phyloP scores from a whole-genome alignment of 2,329 filamentous ascomycete genomes.

The Xylariaceae sp. region DNA sequence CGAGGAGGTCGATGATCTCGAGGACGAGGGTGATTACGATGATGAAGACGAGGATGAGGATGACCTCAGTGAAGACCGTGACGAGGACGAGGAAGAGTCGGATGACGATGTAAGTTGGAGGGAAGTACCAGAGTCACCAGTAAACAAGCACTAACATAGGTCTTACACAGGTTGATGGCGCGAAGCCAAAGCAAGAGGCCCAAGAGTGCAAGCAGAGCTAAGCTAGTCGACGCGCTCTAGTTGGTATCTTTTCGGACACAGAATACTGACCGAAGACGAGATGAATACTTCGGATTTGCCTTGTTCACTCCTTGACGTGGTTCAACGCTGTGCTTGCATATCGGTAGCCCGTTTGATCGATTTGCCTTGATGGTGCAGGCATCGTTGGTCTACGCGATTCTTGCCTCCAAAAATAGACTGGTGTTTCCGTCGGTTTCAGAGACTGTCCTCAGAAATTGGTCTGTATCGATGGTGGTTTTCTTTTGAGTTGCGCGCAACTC shows the following conservation, averaged over 20 bases:
- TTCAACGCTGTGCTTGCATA: not conserved
- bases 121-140: not conserved
- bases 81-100: slow-evolving; percentile 77
- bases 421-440: slow-evolving; percentile 30
- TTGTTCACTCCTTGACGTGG: slow-evolving; percentile 8
- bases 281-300: slow-evolving; percentile 10
- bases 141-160: slow-evolving; percentile 23
- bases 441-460: slow-evolving; percentile 33
- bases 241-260: slow-evolving; percentile 10
- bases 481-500: slow-evolving; percentile 27
- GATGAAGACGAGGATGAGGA: slow-evolving; percentile 88
- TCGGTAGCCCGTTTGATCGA: slow-evolving; percentile 16
- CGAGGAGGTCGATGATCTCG: slow-evolving; percentile 84
- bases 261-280: slow-evolving; percentile 5
- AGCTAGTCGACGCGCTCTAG: slow-evolving; percentile 28
- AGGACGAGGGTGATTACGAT: slow-evolving; percentile 80
- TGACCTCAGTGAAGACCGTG: slow-evolving; percentile 73
- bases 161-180: slow-evolving; percentile 70
- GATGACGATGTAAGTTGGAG: slow-evolving; percentile 67
- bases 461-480: slow-evolving; percentile 36
- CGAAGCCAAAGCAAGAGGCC: slow-evolving; percentile 90
- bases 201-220: slow-evolving; percentile 97
- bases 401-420: slow-evolving; percentile 33
- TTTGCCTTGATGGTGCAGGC: slow-evolving; percentile 32
- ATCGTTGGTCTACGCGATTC: slow-evolving; percentile 24